Evolutionary conservation across 2,329 filamentous ascomycete species (phyloP).

Genomic region (Didymella pinodella): DNA sequence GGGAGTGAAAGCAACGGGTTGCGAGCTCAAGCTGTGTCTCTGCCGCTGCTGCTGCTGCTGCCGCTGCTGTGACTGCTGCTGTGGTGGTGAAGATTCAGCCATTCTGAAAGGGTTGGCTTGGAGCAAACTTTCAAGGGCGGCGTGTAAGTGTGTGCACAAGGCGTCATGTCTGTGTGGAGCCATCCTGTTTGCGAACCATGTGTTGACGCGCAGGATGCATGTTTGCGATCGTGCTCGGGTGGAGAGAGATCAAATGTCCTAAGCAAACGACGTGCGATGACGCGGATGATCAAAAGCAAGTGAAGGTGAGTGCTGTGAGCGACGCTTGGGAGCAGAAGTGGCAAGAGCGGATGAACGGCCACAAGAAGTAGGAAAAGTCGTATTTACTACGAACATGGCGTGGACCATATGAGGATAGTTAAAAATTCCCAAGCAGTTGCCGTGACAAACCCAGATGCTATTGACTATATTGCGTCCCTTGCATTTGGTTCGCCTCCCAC

Average conservation of each 20-base stretch:
- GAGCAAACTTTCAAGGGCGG: not conserved
- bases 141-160: not conserved
- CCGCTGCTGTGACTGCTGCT: not conserved
- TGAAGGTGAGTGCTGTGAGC: not conserved
- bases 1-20: not conserved
- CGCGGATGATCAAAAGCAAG: not conserved
- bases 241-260: not conserved
- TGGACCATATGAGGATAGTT: not conserved
- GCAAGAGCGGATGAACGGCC: not conserved
- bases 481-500: slow-evolving; percentile 46
- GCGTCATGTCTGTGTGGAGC: not conserved
- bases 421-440: not conserved
- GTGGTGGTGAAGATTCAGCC: not conserved
- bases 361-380: not conserved
- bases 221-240: not conserved
- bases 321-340: not conserved
- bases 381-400: not conserved
- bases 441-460: not conserved
- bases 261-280: not conserved
- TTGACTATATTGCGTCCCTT: slow-evolving; percentile 34
- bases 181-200: not conserved
- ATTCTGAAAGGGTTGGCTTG: not conserved
- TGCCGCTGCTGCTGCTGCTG: not conserved
- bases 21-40: not conserved
- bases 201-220: not conserved